phyloP scores from a whole-genome alignment of 495 filamentous ascomycete species.

The Aspergillus avenaceus region DNA sequence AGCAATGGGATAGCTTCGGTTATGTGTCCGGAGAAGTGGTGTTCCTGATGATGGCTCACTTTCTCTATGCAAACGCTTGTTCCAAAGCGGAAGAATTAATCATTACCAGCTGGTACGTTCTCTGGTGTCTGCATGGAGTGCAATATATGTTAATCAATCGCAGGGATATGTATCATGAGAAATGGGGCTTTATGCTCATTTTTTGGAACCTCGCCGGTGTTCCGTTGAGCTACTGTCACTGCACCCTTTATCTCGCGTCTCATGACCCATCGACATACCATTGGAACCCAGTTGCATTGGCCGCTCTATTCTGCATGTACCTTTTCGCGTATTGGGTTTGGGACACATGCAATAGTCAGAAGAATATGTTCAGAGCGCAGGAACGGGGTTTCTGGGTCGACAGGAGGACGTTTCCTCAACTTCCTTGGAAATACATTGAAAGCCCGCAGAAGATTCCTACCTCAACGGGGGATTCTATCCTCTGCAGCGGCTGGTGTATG shows the following conservation, averaged over 20 bases:
- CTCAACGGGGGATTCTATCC: constrained; percentile 66
- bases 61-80: constrained; percentile 89
- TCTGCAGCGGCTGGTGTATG: constrained; percentile 85
- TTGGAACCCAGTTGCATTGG: constrained; percentile 62
- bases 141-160: background rate
- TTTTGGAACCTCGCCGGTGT: constrained; percentile 99
- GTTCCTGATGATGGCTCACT: constrained; percentile 88
- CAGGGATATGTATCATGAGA: constrained; percentile 97
- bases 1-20: constrained; percentile 82
- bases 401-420: constrained; percentile 81
- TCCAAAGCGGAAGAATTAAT: constrained; percentile 94
- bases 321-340: constrained; percentile 87
- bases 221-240: constrained; percentile 93
- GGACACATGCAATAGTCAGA: constrained; percentile 87
- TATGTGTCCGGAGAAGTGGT: constrained; percentile 81
- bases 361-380: constrained; percentile 82
- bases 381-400: constrained; percentile 67
- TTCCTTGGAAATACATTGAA: constrained; percentile 73
- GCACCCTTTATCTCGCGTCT: constrained; percentile 84
- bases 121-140: background rate
- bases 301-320: constrained; percentile 61
- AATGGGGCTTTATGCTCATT: constrained; percentile 98
- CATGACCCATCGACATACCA: constrained; percentile 74
- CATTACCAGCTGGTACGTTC: constrained; percentile 70
- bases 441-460: constrained; percentile 78